These are phyloP conservation scores for Entomortierella lignicola DNA, from an alignment of 192 early-diverging fungal species.

Conservation along the genomic window DNA sequence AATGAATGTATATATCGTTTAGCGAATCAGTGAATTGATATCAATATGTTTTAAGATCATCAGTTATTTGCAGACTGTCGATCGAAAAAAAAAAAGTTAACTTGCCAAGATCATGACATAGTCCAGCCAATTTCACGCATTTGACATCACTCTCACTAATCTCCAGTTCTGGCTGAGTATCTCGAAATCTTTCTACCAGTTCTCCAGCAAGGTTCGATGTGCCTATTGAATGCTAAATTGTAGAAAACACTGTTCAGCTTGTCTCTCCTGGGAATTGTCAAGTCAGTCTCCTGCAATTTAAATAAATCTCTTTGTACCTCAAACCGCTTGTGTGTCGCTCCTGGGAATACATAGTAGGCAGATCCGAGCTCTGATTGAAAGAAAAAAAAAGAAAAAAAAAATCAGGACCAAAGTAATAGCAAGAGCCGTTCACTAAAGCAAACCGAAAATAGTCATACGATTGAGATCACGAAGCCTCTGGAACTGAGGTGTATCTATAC, in stretches of 20 bases:
- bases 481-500: slow-evolving; percentile 96
- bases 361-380: slow-evolving; percentile 67
- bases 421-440: too few relatives aligned
- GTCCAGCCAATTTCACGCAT: slow-evolving; percentile 89
- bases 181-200: slow-evolving; percentile 74
- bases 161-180: slow-evolving; percentile 82
- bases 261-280: neutral
- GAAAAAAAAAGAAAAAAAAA: neutral
- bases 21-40: slow-evolving; percentile 1
- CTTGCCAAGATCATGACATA: slow-evolving; percentile 91
- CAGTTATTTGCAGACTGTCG: neutral
- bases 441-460: slow-evolving; percentile 55
- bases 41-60: too few relatives aligned
- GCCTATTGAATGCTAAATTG: slow-evolving; percentile 60
- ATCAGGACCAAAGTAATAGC: too few relatives aligned
- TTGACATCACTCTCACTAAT: slow-evolving; percentile 83
- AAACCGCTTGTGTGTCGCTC: slow-evolving; percentile 95
- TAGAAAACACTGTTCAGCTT: neutral
- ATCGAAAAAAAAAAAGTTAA: neutral
- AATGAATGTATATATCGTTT: neutral
- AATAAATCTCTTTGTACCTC: slow-evolving; percentile 72
- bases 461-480: slow-evolving; percentile 95
- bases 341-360: slow-evolving; percentile 92
- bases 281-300: neutral
- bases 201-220: slow-evolving; percentile 84